These are phyloP conservation scores for Fusarium continuum DNA, from an alignment of 2,329 filamentous ascomycete genomes.

Conservation along the genomic window DNA sequence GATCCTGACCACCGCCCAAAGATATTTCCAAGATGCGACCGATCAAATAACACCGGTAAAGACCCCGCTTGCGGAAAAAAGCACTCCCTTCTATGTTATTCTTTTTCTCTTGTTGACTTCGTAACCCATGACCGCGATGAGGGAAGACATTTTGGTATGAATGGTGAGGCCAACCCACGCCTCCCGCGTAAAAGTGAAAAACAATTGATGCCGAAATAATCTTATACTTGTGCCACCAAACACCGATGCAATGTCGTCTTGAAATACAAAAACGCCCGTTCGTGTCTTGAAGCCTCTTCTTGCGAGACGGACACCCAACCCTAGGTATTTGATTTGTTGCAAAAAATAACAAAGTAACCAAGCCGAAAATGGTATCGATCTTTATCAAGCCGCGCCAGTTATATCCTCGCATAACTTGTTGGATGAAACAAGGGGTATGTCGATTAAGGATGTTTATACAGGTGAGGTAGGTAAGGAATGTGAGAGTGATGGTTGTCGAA, in stretches of 20 bases:
- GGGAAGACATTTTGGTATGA: constrained; percentile 47
- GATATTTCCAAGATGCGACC: constrained; percentile 48
- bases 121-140: constrained; percentile 53
- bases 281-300: constrained; percentile 54
- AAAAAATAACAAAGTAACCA: constrained; percentile 44
- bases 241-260: constrained; percentile 59
- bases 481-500: constrained; percentile 36
- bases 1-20: constrained; percentile 47
- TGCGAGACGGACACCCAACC: constrained; percentile 46
- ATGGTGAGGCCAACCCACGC: constrained; percentile 35
- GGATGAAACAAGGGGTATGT: constrained; percentile 51
- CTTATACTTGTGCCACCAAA: constrained; percentile 42
- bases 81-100: constrained; percentile 58
- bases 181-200: constrained; percentile 48
- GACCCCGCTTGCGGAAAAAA: constrained; percentile 47
- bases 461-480: constrained; percentile 44
- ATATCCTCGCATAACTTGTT: constrained; percentile 48
- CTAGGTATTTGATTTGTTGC: constrained; percentile 44
- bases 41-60: constrained; percentile 50
- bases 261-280: constrained; percentile 57
- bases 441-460: constrained; percentile 62
- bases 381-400: constrained; percentile 54
- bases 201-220: constrained; percentile 44
- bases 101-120: constrained; percentile 56
- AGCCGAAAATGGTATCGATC: constrained; percentile 59